A percentile compares a stretch with the other conserved stretches of the same genome.
Conservation (phyloP, 148 eudicot species). For the Fagopyrum esculentum region DNA sequence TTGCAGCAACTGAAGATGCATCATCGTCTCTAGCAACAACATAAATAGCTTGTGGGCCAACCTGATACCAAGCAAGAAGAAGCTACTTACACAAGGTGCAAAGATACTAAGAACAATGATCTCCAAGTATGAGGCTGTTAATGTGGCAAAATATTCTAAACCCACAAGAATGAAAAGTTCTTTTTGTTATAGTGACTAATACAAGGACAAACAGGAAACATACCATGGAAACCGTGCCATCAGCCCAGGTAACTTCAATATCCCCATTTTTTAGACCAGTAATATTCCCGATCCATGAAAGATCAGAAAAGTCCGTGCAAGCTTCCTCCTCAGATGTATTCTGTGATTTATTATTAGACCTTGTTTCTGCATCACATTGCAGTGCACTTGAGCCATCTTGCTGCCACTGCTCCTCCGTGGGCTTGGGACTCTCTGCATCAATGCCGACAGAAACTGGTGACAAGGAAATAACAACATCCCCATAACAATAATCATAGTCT, state of each 20-base stretch:
- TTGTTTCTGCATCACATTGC: constrained; percentile 20
- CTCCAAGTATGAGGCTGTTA: not conserved
- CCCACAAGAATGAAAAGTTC: not conserved
- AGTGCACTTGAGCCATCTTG: constrained; percentile 21
- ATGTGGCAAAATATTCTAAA: not conserved
- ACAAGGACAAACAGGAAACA: constrained; percentile 11
- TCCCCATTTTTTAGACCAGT: constrained; percentile 92
- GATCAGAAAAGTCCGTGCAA: constrained; percentile 43
- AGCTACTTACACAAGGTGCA: constrained; percentile 25
- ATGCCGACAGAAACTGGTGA: constrained; percentile 43
- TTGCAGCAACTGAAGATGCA: constrained; percentile 72
- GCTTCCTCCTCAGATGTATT: constrained; percentile 31
- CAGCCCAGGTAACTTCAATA: constrained; percentile 98
- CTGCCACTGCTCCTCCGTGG: constrained; percentile 27
- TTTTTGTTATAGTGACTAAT: not conserved
- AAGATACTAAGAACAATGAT: not conserved
- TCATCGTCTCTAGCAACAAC: constrained; percentile 99
- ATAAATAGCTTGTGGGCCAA: constrained; percentile 98
- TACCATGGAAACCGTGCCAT: constrained; percentile 92
- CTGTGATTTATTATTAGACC: constrained; percentile 15
- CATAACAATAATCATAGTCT: constrained; percentile 94
- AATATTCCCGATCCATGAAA: constrained; percentile 97
- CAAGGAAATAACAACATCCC: constrained; percentile 91
- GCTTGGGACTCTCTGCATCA: constrained; percentile 22
- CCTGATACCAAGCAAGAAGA: constrained; percentile 44